Evolutionary conservation across 164 flowering plant species (phyloP).

Genomic region (Magnolia kwangsiensis): DNA sequence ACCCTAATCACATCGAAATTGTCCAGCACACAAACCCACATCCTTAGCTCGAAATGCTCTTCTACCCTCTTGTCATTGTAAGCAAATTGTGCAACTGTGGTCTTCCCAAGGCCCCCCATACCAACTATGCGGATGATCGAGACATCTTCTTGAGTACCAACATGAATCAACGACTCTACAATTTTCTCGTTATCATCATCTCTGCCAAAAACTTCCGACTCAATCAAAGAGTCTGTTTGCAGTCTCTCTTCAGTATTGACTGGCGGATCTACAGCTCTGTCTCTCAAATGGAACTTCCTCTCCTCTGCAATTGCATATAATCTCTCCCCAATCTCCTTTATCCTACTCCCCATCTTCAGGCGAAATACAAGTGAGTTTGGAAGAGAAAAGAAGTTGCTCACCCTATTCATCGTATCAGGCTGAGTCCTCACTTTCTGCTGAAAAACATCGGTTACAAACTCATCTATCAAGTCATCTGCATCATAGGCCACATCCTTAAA

Average conservation of each 20-base stretch:
- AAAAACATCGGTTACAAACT: not conserved
- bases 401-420: not conserved
- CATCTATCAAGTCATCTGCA: not conserved
- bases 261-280: not conserved
- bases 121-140: not conserved
- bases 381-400: constrained; percentile 1
- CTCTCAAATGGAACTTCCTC: not conserved
- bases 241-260: not conserved
- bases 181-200: not conserved
- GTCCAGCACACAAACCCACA: constrained; percentile 1
- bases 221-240: not conserved
- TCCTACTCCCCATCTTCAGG: not conserved
- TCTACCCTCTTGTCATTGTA: not conserved
- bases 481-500: not conserved
- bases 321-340: not conserved
- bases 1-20: not conserved
- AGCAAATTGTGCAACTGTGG: constrained; percentile 6
- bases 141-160: too few species aligned
- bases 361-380: not conserved
- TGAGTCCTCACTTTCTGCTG: not conserved
- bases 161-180: not conserved
- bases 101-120: constrained; percentile 6
- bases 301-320: constrained; percentile 1
- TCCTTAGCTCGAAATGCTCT: not conserved
- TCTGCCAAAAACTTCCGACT: constrained; percentile 2